Evolutionary conservation across 257 asterid genomes (phyloP), one percentile per base, ranked within the genome.

Genomic region (Solanum bukasovii): DNA sequence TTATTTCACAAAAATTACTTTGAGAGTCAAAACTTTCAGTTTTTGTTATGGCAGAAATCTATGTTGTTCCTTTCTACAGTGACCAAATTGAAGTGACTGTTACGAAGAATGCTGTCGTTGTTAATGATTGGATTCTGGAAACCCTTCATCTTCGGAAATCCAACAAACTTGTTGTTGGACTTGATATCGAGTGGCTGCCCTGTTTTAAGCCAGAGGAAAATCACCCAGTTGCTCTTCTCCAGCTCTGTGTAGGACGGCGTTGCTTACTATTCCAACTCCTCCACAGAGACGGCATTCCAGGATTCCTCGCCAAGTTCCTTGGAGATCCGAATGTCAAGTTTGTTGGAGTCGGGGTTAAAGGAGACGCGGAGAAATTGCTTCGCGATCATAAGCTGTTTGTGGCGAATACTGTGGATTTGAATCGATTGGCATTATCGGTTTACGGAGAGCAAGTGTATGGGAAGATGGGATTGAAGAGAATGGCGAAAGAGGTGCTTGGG

Each of bases 141-240:
- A 79, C 25, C 2, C 1, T 42, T 7, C 38, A 7, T 5, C 1
- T 21, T 0, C 72, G 72, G 3, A 34, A 42, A 16, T 34, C 40
- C 35, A 84, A n/a, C 18, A 85, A 71, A 13, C 86, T 88, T 56
- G 40, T 88, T 1, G 90, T 88, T 2, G 87, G 92, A 0, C 86
- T 90, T 1, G 89, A 87, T 72, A 88, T 90, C 29, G 91, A 88
- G n/a, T 90, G 92, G 92, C 72, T 74, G 83, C 89, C 88, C 2
- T 34, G 56, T 37, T 13, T 40, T 3, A 73, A 5, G 0, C 20
- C 10, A 1, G 67, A 16, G 1, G 67, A 81, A 20, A 79, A 18
- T 70, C 89, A 88, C 88, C 85, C 83, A 4, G 84, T 87, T 1
- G 92, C 92, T 18, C 87, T 89, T 1, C 87, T 90, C 20, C 90